A percentile compares a stretch with the other conserved stretches of the same genome.
phyloP scores from a whole-genome alignment of 331 rosid genomes.

The Malus hybrid region DNA sequence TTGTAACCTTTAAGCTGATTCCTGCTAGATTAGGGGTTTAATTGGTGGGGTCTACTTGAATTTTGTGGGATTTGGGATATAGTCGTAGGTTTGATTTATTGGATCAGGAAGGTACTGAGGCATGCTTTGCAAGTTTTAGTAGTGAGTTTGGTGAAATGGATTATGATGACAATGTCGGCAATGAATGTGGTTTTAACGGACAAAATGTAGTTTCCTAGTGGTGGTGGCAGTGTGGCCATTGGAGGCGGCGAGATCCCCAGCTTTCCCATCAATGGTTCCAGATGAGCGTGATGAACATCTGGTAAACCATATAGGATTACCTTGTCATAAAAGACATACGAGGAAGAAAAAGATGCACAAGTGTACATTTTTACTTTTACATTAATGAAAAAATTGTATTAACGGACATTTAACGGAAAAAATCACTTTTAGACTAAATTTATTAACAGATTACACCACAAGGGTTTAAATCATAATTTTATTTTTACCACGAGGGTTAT shows the following conservation, averaged over 20 bases:
- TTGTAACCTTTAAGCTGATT: constrained; percentile 10
- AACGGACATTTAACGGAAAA: too few relatives aligned
- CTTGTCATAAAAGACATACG: too few relatives aligned
- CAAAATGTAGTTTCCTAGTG: constrained; percentile 65
- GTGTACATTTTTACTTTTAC: too few relatives aligned
- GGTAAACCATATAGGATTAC: too few relatives aligned
- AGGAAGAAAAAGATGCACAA: too few relatives aligned
- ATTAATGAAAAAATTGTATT: too few relatives aligned
- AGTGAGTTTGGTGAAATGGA: constrained; percentile 25
- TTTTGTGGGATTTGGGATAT: constrained; percentile 9
- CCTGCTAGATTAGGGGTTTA: neutral
- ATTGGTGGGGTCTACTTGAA: constrained; percentile 28
- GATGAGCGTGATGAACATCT: constrained; percentile 69
- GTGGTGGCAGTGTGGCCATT: constrained; percentile 17
- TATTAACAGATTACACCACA: too few relatives aligned
- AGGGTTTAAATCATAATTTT: too few relatives aligned
- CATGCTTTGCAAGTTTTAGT: constrained; percentile 31
- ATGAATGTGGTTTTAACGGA: constrained; percentile 68
- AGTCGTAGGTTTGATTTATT: constrained; percentile 8
- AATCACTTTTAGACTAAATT: too few relatives aligned
- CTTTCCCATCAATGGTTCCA: constrained; percentile 60
- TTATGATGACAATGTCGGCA: constrained; percentile 90
- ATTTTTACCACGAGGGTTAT: too few relatives aligned
- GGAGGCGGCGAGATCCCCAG: constrained; percentile 51
- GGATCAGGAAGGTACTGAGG: constrained; percentile 39